Conservation (phyloP, 768 basidiomycete genomes). For the Podaxis rugospora region DNA sequence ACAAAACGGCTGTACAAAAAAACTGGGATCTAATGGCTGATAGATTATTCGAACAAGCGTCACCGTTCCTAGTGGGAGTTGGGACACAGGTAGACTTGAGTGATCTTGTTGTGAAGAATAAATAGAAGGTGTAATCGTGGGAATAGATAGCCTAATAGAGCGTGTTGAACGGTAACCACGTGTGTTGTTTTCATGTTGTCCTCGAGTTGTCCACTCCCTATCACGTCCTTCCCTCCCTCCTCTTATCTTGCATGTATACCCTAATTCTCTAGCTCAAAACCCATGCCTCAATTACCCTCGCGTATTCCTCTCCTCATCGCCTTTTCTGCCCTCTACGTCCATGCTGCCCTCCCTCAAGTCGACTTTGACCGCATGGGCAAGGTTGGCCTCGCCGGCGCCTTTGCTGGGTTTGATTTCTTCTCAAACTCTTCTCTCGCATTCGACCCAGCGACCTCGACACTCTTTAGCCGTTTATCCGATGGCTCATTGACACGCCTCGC, state of each 20-base stretch:
- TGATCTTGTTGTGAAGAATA: constrained; percentile 28
- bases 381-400: constrained; percentile 85
- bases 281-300: constrained; percentile 21
- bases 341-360: constrained; percentile 34
- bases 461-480: constrained; percentile 58
- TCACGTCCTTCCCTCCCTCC: constrained; percentile 10
- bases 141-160: constrained; percentile 6
- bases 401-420: constrained; percentile 82
- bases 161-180: background rate
- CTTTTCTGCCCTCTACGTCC: constrained; percentile 23
- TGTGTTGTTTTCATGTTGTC: constrained; percentile 1
- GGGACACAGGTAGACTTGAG: constrained; percentile 39
- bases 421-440: constrained; percentile 52
- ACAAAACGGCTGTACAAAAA: background rate
- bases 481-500: constrained; percentile 70
- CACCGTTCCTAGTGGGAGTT: constrained; percentile 57
- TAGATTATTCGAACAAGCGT: constrained; percentile 56
- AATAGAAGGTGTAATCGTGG: constrained; percentile 16
- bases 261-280: constrained; percentile 7
- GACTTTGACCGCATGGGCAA: constrained; percentile 78
- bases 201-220: constrained; percentile 4
- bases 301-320: constrained; percentile 22
- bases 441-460: constrained; percentile 67
- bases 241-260: constrained; percentile 11
- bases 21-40: constrained; percentile 9